These are phyloP conservation scores for Cenchrus purpureus DNA, from an alignment of 176 grass and related monocot species.

Conservation along the genomic window DNA sequence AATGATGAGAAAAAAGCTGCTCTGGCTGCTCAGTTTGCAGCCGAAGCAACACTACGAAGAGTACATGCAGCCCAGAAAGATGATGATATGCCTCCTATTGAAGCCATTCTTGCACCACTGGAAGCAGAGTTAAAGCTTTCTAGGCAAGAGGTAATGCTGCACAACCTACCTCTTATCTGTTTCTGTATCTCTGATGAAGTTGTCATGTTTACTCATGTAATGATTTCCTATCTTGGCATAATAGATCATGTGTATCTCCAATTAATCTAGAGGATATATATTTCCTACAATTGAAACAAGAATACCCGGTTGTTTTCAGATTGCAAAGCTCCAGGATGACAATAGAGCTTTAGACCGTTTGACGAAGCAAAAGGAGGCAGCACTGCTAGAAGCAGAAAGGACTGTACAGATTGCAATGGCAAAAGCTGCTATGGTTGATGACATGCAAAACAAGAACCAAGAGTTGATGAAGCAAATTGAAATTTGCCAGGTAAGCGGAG, in stretches of 20 bases:
- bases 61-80: conserved; percentile 96
- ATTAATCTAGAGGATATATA: conserved; percentile 8
- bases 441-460: conserved; percentile 98
- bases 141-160: conserved; percentile 76
- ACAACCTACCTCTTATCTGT: conserved; percentile 6
- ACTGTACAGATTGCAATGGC: conserved; percentile 90
- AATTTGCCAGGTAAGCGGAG: conserved; percentile 76
- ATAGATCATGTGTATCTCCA: not conserved
- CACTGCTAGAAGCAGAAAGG: conserved; percentile 88
- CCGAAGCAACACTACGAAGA: conserved; percentile 89
- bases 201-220: not conserved
- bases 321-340: conserved; percentile 93
- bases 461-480: conserved; percentile 98
- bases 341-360: conserved; percentile 93
- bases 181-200: conserved; percentile 13
- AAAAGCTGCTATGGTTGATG: conserved; percentile 96
- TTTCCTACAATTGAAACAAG: conserved; percentile 29
- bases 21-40: conserved; percentile 90
- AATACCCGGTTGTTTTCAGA: conserved; percentile 57
- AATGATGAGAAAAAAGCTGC: conserved; percentile 96
- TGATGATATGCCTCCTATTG: conserved; percentile 97
- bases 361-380: conserved; percentile 96
- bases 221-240: conserved; percentile 8
- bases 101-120: conserved; percentile 97
- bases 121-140: conserved; percentile 94